phyloP scores from a whole-genome alignment of 805 yeast genomes.

The Naumovozyma castellii region DNA sequence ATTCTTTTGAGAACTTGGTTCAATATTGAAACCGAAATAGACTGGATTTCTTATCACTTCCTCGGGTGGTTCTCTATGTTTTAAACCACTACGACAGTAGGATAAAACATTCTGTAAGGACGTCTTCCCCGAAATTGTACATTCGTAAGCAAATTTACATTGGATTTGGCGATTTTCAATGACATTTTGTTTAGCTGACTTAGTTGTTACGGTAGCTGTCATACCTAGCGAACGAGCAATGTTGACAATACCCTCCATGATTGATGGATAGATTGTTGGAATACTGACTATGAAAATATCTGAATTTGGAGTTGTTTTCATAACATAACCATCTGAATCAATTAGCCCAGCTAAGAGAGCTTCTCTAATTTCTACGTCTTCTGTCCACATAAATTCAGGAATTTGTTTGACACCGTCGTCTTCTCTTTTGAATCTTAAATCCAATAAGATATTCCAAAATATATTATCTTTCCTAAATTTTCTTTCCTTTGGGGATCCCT shows the following conservation, averaged over 20 bases:
- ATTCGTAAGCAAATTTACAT: constrained; percentile 22
- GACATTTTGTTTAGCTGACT: constrained; percentile 16
- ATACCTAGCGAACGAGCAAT: constrained; percentile 39
- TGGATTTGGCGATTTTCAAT: constrained; percentile 17
- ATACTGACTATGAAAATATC: constrained; percentile 24
- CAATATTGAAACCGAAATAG: constrained; percentile 16
- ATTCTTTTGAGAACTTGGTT: constrained; percentile 11
- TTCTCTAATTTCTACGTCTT: constrained; percentile 35
- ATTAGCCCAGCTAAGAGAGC: constrained; percentile 37
- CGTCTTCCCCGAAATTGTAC: constrained; percentile 16
- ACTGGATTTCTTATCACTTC: constrained; percentile 13
- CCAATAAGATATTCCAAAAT: constrained; percentile 25
- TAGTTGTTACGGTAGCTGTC: constrained; percentile 26
- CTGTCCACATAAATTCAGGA: constrained; percentile 30
- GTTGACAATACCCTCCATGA: constrained; percentile 31
- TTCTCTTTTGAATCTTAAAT: constrained; percentile 18
- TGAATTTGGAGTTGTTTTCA: constrained; percentile 10
- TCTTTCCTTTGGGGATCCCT: constrained; percentile 7
- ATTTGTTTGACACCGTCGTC: constrained; percentile 24
- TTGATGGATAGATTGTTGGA: constrained; percentile 25
- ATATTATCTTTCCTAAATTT: constrained; percentile 21
- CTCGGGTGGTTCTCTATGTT: constrained; percentile 10
- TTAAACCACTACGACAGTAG: constrained; percentile 21
- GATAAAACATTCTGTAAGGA: constrained; percentile 20
- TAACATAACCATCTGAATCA: constrained; percentile 33